Evolutionary conservation across 148 eudicot genomes (phyloP).

Genomic region (Tetragonia tetragonoides): DNA sequence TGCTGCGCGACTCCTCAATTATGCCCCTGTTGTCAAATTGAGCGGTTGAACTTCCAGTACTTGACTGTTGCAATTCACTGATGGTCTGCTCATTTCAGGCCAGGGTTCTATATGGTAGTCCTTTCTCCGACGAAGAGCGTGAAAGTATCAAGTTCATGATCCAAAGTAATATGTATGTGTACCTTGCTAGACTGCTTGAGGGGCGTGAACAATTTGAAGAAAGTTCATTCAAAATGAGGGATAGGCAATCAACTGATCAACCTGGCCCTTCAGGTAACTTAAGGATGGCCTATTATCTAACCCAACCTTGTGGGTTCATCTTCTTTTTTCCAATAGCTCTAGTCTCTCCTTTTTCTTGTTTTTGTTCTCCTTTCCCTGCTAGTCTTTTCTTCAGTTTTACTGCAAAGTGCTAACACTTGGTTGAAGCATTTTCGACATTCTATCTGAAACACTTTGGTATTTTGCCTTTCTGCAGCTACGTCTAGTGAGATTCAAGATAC

Average conservation of each 20-base stretch:
- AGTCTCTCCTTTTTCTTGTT: no score
- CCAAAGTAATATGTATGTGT: slow-evolving; percentile 52
- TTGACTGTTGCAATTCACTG: slow-evolving; percentile 6
- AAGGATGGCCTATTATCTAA: background rate
- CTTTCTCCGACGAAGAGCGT: slow-evolving; percentile 66
- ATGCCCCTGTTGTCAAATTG: background rate
- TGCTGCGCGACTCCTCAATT: background rate
- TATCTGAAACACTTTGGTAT: slow-evolving; percentile 3
- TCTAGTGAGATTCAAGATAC: slow-evolving; percentile 19
- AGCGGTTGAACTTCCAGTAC: slow-evolving; percentile 19
- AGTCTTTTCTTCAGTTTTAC: background rate
- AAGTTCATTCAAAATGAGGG: slow-evolving; percentile 29
- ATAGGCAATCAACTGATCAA: slow-evolving; percentile 24
- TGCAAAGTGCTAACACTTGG: background rate
- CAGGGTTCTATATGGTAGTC: slow-evolving; percentile 46
- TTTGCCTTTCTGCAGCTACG: slow-evolving; percentile 30
- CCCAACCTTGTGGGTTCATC: background rate
- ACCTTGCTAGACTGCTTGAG: slow-evolving; percentile 63
- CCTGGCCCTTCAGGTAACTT: slow-evolving; percentile 59
- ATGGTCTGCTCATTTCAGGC: slow-evolving; percentile 38
- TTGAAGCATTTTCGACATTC: background rate
- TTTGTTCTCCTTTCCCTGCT: background rate
- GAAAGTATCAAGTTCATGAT: slow-evolving; percentile 50
- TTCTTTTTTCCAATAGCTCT: background rate
- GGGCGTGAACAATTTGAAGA: slow-evolving; percentile 65